phyloP scores from a whole-genome alignment of 176 grass and related monocot species.

The Zizania latifolia region DNA sequence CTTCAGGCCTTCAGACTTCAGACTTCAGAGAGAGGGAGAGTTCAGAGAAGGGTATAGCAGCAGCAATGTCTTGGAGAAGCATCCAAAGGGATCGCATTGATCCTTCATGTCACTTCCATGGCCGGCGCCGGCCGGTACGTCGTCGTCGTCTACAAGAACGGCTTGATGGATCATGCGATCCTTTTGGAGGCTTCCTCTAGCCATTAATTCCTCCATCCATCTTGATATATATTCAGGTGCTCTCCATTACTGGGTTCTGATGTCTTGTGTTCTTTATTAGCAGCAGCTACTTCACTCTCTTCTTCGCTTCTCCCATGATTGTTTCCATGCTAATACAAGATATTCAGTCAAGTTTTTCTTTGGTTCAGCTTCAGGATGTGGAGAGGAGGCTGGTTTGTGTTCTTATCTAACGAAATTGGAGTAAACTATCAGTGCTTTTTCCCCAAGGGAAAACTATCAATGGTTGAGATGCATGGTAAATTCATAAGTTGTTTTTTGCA shows the following conservation, averaged over 20 bases:
- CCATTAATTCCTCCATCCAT: slow-evolving; percentile 48
- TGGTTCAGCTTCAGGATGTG: background rate
- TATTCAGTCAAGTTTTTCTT: background rate
- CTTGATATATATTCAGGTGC: background rate
- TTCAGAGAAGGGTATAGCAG: background rate
- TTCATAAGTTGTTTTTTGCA: background rate
- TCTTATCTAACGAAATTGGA: background rate
- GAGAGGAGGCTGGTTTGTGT: background rate
- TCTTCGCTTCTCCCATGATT: background rate
- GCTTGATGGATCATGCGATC: slow-evolving; percentile 56
- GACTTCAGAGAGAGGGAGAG: background rate
- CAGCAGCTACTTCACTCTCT: no score
- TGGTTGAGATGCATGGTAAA: background rate
- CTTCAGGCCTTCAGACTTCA: background rate
- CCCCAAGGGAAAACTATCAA: background rate
- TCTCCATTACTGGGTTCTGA: background rate
- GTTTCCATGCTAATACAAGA: background rate
- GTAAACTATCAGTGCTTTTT: background rate
- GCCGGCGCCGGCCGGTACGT: no score
- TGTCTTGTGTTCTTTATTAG: background rate
- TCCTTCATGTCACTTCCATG: slow-evolving; percentile 32
- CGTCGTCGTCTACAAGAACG: background rate
- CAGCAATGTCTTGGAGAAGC: slow-evolving; percentile 51
- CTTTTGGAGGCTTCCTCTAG: slow-evolving; percentile 65
- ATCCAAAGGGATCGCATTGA: slow-evolving; percentile 90